phyloP scores from a whole-genome alignment of 352 stramenopile genomes.

The Globisporangium cystogenes region DNA sequence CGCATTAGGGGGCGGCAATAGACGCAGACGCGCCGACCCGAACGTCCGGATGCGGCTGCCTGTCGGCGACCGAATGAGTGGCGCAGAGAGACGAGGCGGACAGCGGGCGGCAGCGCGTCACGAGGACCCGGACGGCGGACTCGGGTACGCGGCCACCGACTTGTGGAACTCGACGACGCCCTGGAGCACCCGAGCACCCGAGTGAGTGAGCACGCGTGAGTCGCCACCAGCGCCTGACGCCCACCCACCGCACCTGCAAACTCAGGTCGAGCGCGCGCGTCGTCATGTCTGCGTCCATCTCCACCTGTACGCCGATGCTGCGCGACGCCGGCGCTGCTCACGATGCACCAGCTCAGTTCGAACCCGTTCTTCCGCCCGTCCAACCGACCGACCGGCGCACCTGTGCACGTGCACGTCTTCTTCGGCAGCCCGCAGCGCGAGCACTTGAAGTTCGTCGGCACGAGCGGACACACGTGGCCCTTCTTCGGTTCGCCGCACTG shows the following conservation, averaged over 20 bases:
- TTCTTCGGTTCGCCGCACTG: slow-evolving; percentile 85
- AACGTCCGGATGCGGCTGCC: not conserved
- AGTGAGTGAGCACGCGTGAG: too few species aligned
- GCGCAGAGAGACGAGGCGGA: not conserved
- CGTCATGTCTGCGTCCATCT: slow-evolving; percentile 83
- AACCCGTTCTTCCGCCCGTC: too few species aligned
- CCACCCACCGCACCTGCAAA: slow-evolving; percentile 36
- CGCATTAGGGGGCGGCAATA: slow-evolving; percentile 2
- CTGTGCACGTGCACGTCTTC: slow-evolving; percentile 66
- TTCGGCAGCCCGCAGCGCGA: slow-evolving; percentile 66
- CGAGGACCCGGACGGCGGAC: slow-evolving; percentile 24
- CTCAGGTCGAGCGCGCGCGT: slow-evolving; percentile 67
- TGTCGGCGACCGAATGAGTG: too few species aligned
- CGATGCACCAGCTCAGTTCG: not conserved
- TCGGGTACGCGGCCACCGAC: slow-evolving; percentile 38
- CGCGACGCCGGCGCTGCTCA: slow-evolving; percentile 43
- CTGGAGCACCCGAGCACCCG: too few species aligned
- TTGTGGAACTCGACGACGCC: slow-evolving; percentile 73
- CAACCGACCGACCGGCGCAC: slow-evolving; percentile 19
- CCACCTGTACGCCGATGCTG: slow-evolving; percentile 66
- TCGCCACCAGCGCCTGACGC: too few species aligned
- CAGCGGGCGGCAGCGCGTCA: not conserved
- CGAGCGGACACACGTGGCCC: slow-evolving; percentile 77
- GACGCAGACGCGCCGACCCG: not conserved
- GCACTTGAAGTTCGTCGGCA: slow-evolving; percentile 82